Evolutionary conservation across 225 moss, liverwort and hornwort genomes (phyloP).

Genomic region (Polytrichum commune): DNA sequence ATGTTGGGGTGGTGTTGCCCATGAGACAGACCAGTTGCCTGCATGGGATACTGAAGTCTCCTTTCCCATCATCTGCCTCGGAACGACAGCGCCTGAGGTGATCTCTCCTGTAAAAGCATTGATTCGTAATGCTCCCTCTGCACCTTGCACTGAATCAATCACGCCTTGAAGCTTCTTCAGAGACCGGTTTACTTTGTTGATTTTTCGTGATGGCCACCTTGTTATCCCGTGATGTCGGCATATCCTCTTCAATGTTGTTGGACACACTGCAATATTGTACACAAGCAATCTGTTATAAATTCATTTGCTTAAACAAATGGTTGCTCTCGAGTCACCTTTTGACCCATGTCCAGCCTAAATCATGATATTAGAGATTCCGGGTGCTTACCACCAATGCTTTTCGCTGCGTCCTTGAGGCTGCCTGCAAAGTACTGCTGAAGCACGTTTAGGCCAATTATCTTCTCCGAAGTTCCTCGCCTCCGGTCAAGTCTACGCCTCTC

Average conservation of each 20-base stretch:
- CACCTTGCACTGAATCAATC: conserved; percentile 83
- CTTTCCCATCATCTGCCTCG: conserved; percentile 53
- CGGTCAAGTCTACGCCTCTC: conserved; percentile 65
- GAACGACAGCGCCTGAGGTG: conserved; percentile 18
- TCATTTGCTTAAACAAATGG: too few relatives aligned
- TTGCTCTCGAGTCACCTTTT: too few relatives aligned
- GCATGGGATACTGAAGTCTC: conserved; percentile 22
- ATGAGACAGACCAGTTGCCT: conserved; percentile 75
- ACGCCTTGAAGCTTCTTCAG: conserved; percentile 84
- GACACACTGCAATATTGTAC: conserved; percentile 58
- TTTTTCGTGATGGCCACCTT: conserved; percentile 88
- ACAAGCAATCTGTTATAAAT: too few relatives aligned
- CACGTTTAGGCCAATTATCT: conserved; percentile 69
- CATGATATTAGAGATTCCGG: too few relatives aligned
- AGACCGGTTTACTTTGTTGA: conserved; percentile 86
- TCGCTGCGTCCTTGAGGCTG: conserved; percentile 85
- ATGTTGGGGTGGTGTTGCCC: conserved; percentile 51
- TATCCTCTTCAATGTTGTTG: conserved; percentile 81
- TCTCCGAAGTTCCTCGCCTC: conserved; percentile 78
- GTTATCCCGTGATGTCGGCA: conserved; percentile 89
- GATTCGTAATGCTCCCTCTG: conserved; percentile 73
- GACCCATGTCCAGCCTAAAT: too few relatives aligned
- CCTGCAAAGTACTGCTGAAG: conserved; percentile 85
- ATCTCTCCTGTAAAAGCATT: conserved; percentile 56
- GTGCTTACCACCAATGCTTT: conserved; percentile 76